These are phyloP conservation scores for Xerocomellus amylosporus DNA, from an alignment of 768 basidiomycete genomes.

Conservation along the genomic window DNA sequence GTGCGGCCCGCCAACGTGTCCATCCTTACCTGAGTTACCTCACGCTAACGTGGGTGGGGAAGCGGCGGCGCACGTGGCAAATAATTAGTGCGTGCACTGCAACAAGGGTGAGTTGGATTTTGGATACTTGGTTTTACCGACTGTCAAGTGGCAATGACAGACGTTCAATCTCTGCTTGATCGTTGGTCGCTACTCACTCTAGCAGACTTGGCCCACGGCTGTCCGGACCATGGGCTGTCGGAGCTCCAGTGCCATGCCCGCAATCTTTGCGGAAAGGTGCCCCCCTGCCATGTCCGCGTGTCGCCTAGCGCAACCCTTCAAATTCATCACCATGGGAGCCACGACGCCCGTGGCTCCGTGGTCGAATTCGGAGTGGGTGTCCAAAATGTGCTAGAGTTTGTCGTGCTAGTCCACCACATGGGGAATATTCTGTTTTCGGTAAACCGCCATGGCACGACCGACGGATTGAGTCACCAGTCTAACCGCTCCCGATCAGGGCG, in stretches of 20 bases:
- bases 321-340: conserved; percentile 25
- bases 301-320: conserved; percentile 15
- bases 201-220: not conserved
- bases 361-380: not conserved
- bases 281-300: conserved; percentile 3
- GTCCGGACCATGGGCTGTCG: conserved; percentile 11
- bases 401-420: not conserved
- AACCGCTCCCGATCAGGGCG: conserved; percentile 19
- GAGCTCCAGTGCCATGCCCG: conserved; percentile 2
- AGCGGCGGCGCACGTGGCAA: conserved; percentile 5
- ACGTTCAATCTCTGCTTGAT: conserved; percentile 1
- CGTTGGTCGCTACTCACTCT: conserved; percentile 3
- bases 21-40: not conserved
- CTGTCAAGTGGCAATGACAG: not conserved
- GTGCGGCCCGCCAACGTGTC: not conserved
- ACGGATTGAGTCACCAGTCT: conserved; percentile 7
- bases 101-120: not conserved
- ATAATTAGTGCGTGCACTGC: not conserved
- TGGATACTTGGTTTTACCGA: not conserved
- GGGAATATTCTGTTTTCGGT: conserved; percentile 2
- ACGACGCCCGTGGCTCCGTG: conserved; percentile 17
- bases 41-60: not conserved
- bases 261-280: not conserved
- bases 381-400: conserved; percentile 1
- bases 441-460: not conserved